Evolutionary conservation across 257 asterid genomes (phyloP), one percentile per base, ranked within the genome.

Genomic region (Avicennia marina): DNA sequence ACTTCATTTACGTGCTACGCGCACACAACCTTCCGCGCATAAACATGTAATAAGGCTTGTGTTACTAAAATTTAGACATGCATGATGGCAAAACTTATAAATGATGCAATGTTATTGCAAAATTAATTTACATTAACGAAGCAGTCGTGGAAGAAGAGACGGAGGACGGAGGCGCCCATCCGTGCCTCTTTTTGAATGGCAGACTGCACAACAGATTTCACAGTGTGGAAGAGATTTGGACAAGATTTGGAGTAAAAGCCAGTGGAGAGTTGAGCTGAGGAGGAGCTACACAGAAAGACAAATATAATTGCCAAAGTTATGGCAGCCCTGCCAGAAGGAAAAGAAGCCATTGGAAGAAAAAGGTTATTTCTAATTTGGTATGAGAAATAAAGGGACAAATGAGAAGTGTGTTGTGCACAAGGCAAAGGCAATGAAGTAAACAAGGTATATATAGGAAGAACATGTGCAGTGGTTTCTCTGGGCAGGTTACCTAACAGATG

Each of bases 151-250:
- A 91, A 91, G 74, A 77, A 81, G 20, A 87, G 72, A 11, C 98
- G 98, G 11, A 91, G 88, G 45, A 91, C 81, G 54, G 96, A 91
- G 49, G 96, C 98, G 16, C 96, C 98, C 87, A 91, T 85, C 7
- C 98, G 88, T 19, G 82, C 64, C 69, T 91, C 95, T 1, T 60
- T 83, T 6, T 45, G 57, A 54, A 91, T 76, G 0, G 98, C 98
- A 1, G 80, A 56, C 0, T 43, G 67, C 13, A 85, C 93, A 0
- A 63, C 86, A 1, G 80, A 71, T 15, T 63, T 72, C 29, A 91
- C 85, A 0, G 83, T 59, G n/a, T 31, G 2, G n/a, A 71, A 70
- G 3, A 91, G 83, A 6, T 70, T 54, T 0, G 96, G 96, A 51
- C 95, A 91, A 4, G 94, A 78, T 19, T 53, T 68, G 0, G 77